Conservation (phyloP, 1,139 yeast genomes). For the Protomyces gravidus region DNA sequence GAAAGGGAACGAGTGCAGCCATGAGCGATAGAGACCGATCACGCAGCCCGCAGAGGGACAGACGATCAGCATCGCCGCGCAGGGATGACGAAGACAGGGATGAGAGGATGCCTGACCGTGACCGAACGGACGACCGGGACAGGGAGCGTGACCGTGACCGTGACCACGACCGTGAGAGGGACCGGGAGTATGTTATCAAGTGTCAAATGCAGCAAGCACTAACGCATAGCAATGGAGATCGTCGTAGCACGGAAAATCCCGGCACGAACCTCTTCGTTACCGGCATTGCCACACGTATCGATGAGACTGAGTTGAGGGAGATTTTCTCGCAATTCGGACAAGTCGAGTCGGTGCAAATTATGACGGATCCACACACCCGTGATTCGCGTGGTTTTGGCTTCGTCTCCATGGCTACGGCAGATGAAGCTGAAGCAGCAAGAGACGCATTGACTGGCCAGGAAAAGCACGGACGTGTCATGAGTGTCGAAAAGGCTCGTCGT, state of each 20-base stretch:
- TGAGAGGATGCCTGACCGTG: slow-evolving; percentile 27
- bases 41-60: not conserved
- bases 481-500: slow-evolving; percentile 43
- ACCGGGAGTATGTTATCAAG: no score
- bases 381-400: slow-evolving; percentile 45
- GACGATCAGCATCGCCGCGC: slow-evolving; percentile 18
- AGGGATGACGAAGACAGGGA: slow-evolving; percentile 25
- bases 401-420: slow-evolving; percentile 41
- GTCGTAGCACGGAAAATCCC: slow-evolving; percentile 35
- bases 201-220: no score
- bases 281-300: slow-evolving; percentile 41
- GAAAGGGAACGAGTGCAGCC: not conserved
- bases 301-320: slow-evolving; percentile 40
- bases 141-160: no score
- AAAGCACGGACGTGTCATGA: slow-evolving; percentile 40
- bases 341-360: slow-evolving; percentile 42
- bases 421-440: slow-evolving; percentile 41
- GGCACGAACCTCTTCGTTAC: slow-evolving; percentile 45
- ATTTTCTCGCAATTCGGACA: slow-evolving; percentile 41
- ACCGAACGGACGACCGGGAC: slow-evolving; percentile 15
- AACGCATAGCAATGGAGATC: not conserved
- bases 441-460: slow-evolving; percentile 39
- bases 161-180: no score
- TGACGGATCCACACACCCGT: slow-evolving; percentile 43
- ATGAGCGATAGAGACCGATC: not conserved